Evolutionary conservation across 192 early-diverging fungal species (phyloP).

Genomic region (Podila epigama): DNA sequence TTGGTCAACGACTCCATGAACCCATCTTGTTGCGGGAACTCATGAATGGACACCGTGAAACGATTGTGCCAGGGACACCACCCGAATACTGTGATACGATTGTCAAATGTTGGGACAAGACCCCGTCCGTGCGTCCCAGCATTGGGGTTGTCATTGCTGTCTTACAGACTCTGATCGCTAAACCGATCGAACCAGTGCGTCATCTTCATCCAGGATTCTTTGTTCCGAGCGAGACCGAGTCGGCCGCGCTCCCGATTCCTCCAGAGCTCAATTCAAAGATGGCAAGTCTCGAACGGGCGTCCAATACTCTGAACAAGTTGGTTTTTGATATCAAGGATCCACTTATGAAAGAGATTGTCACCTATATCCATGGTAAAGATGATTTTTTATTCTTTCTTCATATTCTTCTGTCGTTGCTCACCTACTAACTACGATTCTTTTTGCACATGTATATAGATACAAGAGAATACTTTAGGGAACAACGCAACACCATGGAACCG

Average conservation of each 20-base stretch:
- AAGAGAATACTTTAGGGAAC: constrained; percentile 19
- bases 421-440: neutral
- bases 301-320: constrained; percentile 32
- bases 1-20: constrained; percentile 25
- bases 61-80: constrained; percentile 41
- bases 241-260: constrained; percentile 34
- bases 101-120: constrained; percentile 47
- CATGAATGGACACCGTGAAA: constrained; percentile 31
- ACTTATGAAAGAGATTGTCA: constrained; percentile 27
- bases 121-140: constrained; percentile 38
- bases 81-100: constrained; percentile 43
- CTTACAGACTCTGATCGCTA: constrained; percentile 35
- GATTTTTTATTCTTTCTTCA: neutral
- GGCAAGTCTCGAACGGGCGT: constrained; percentile 29
- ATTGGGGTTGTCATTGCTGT: constrained; percentile 50
- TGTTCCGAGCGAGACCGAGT: constrained; percentile 19
- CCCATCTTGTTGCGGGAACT: constrained; percentile 24
- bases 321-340: constrained; percentile 46
- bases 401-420: neutral
- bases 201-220: constrained; percentile 27
- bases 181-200: constrained; percentile 23
- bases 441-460: constrained; percentile 5
- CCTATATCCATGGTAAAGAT: constrained; percentile 25
- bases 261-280: constrained; percentile 34
- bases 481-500: neutral